These are phyloP conservation scores for Skeletonema costatum DNA, from an alignment of 108 stramenopile species.

Conservation along the genomic window DNA sequence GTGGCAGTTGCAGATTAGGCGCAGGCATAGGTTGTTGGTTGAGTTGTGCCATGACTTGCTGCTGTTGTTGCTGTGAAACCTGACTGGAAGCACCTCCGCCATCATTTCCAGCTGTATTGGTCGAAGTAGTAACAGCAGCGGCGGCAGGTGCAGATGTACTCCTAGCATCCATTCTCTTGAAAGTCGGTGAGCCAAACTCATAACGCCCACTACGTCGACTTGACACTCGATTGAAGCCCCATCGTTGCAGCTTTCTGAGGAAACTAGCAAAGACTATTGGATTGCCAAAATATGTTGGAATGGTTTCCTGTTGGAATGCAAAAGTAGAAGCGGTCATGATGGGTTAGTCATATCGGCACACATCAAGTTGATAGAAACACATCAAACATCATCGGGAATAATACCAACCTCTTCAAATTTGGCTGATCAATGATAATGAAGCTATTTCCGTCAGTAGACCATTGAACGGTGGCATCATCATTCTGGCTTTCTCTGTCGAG, in stretches of 20 bases:
- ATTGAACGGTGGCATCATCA: not conserved
- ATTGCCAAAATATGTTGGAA: constrained; percentile 1
- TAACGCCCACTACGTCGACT: not conserved
- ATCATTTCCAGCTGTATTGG: not conserved
- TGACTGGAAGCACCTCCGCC: not conserved
- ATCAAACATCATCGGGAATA: not conserved
- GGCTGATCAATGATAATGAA: not conserved
- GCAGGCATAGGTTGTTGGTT: not conserved
- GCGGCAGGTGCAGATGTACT: not conserved
- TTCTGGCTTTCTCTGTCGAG: not conserved
- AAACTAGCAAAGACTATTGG: not conserved
- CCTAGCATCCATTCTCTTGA: not conserved
- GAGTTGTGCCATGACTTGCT: not conserved
- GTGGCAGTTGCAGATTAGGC: not conserved
- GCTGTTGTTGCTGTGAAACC: not conserved
- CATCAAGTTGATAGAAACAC: not conserved
- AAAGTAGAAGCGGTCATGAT: not conserved
- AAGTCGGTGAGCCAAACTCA: not conserved
- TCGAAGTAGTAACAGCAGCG: not conserved
- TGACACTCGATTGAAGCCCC: not conserved
- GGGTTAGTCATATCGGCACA: not conserved
- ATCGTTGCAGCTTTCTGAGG: not conserved
- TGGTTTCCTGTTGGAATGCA: not conserved
- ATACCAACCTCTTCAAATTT: not conserved
- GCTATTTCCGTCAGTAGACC: not conserved